A percentile compares a stretch with the other conserved stretches of the same genome.
phyloP scores from a whole-genome alignment of 140 eudicot species.

The Eryngium alpinum region DNA sequence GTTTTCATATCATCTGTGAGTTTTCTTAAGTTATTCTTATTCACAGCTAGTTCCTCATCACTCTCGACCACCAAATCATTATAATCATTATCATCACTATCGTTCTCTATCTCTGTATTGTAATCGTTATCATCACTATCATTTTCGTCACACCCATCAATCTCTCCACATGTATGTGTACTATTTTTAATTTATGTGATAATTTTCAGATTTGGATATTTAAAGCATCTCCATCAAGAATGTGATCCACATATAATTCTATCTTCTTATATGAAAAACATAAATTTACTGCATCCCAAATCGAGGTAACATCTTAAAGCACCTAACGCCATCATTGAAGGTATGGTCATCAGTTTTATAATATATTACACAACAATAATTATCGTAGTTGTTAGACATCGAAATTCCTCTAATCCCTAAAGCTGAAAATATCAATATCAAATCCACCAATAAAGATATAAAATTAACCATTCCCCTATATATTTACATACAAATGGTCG shows the following conservation, averaged over 20 bases:
- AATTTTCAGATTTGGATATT: too few relatives aligned
- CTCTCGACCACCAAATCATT: background rate
- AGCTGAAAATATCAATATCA: background rate
- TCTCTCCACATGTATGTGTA: too few relatives aligned
- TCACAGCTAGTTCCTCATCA: background rate
- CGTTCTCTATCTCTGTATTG: background rate
- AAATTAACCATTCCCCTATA: background rate
- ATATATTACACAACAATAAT: too few relatives aligned
- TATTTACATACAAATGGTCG: background rate
- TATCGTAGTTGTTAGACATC: too few relatives aligned
- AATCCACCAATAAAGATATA: background rate
- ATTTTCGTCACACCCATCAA: too few relatives aligned
- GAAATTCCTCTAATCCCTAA: background rate
- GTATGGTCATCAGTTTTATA: background rate
- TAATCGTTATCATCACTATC: too few relatives aligned
- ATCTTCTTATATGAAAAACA: background rate
- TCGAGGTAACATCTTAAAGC: background rate
- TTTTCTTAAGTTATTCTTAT: too few relatives aligned
- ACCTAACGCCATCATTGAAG: background rate
- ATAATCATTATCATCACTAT: background rate
- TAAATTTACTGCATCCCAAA: background rate
- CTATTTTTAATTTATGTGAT: too few relatives aligned
- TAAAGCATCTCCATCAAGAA: too few relatives aligned
- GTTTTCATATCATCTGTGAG: too few relatives aligned
- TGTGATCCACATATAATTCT: too few relatives aligned